Conservation (phyloP, 129 eudicot genomes). For the Tagetes erecta region DNA sequence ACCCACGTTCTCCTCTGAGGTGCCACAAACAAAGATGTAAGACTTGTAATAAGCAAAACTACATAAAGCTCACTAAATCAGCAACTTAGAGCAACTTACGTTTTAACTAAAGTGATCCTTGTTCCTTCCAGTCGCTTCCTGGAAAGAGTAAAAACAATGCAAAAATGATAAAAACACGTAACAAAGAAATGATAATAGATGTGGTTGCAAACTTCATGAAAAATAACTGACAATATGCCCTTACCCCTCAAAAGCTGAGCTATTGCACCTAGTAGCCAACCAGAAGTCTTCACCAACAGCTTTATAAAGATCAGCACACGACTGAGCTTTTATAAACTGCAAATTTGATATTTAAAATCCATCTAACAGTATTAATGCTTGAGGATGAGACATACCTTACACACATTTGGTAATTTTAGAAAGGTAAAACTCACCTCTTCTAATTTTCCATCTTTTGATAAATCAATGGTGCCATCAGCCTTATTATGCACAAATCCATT, state of each 20-base stretch:
- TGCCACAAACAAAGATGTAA: slow-evolving; percentile 16
- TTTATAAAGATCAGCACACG: slow-evolving; percentile 82
- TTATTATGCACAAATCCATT: slow-evolving; percentile 65
- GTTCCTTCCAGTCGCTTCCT: slow-evolving; percentile 93
- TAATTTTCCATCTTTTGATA: slow-evolving; percentile 61
- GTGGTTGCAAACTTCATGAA: slow-evolving; percentile 7
- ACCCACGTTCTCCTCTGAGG: slow-evolving; percentile 73
- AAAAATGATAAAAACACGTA: background rate
- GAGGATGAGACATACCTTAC: slow-evolving; percentile 15
- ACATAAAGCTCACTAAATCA: background rate
- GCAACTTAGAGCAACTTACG: slow-evolving; percentile 39
- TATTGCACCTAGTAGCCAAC: slow-evolving; percentile 94
- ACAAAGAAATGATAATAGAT: background rate
- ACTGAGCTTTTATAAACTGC: slow-evolving; percentile 70
- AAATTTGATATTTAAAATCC: slow-evolving; percentile 3
- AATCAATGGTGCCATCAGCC: slow-evolving; percentile 61
- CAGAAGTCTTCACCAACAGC: slow-evolving; percentile 90
- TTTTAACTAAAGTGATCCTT: slow-evolving; percentile 72
- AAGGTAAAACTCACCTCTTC: slow-evolving; percentile 62
- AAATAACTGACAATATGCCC: background rate
- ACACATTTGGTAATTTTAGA: slow-evolving; percentile 8
- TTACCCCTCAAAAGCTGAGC: slow-evolving; percentile 86
- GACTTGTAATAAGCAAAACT: slow-evolving; percentile 2
- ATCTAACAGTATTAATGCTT: slow-evolving; percentile 1
- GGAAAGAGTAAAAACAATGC: slow-evolving; percentile 23